Evolutionary conservation across 257 asterid species (phyloP).

Genomic region (Coffea eugenioides): DNA sequence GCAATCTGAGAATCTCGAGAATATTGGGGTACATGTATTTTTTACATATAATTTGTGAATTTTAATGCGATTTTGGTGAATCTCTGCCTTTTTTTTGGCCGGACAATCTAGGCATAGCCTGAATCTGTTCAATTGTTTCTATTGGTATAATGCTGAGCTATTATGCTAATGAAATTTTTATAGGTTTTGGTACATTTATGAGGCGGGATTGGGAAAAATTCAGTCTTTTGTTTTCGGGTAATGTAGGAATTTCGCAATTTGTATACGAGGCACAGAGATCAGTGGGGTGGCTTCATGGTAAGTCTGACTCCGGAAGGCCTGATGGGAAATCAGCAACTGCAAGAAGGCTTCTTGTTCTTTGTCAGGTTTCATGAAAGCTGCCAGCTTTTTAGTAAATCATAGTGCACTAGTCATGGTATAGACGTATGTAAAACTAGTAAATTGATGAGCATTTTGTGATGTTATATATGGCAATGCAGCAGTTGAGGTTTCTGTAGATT

Average conservation of each 20-base stretch:
- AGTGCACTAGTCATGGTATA: background rate
- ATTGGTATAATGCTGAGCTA: background rate
- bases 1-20: background rate
- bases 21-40: too few species aligned
- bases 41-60: background rate
- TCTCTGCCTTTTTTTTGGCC: background rate
- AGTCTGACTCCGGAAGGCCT: slow-evolving; percentile 50
- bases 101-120: background rate
- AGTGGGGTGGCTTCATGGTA: slow-evolving; percentile 71
- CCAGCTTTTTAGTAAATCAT: background rate
- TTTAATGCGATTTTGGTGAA: background rate
- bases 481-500: background rate
- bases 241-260: slow-evolving; percentile 71
- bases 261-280: slow-evolving; percentile 73
- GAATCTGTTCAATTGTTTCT: background rate
- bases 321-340: slow-evolving; percentile 31
- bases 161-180: background rate
- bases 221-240: background rate
- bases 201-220: background rate
- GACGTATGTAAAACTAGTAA: slow-evolving; percentile 4
- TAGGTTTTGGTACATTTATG: background rate
- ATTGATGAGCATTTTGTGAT: background rate
- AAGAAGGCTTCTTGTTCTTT: slow-evolving; percentile 50
- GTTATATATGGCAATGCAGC: background rate
- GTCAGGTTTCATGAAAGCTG: slow-evolving; percentile 40